Evolutionary conservation across 352 stramenopile species (phyloP), one percentile per base, ranked within the genome.

Genomic region (Phytophthora palmivora): DNA sequence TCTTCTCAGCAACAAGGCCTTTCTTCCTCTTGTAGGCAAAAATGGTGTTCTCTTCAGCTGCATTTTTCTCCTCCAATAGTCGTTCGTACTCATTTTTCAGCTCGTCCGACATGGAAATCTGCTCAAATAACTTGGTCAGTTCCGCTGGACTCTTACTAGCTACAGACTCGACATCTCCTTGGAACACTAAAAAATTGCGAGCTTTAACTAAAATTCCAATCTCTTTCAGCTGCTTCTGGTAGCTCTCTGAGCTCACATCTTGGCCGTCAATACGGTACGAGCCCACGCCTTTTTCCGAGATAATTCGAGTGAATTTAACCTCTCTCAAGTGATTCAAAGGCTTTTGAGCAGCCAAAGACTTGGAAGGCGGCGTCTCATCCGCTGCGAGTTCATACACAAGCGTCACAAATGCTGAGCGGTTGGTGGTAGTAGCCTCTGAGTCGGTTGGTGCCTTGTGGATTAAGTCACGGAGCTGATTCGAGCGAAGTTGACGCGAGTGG

Each of bases 161-260:
- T 52, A 99, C 97, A 22, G 85, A 96, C 74, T 99, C 97, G 21
- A 99, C 97, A 74, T 99, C 98, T 34, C 97, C 97, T 56, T 99
- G 98, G 76, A 99, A 99, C 6, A 99, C 97, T 7, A 99, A 68
- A 67, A 99, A 99, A 75, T 99, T 99, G n/a, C 97, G 84, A 7
- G 97, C 97, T 71, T 99, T 99, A 28, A 99, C 90, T 21, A 99
- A 78, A 21, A 99, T 97, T 4, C 97, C 97, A 65, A 99, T 98
- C 26, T 95, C 82, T 37, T 96, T 92, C 4, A 99, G 84, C 46
- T 89, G 84, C 8, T 77, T 70, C 75, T 99, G 91, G 67, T 99
- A 99, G 15, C 78, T 76, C 10, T 99, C 95, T 36, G 91, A 95
- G 6, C 76, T 83, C 56, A 98, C 80, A 43, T 96, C 88, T 18